Evolutionary conservation across 1,139 yeast genomes (phyloP), one percentile per base, ranked within the genome.

Genomic region (Hansenula lynferdii): DNA sequence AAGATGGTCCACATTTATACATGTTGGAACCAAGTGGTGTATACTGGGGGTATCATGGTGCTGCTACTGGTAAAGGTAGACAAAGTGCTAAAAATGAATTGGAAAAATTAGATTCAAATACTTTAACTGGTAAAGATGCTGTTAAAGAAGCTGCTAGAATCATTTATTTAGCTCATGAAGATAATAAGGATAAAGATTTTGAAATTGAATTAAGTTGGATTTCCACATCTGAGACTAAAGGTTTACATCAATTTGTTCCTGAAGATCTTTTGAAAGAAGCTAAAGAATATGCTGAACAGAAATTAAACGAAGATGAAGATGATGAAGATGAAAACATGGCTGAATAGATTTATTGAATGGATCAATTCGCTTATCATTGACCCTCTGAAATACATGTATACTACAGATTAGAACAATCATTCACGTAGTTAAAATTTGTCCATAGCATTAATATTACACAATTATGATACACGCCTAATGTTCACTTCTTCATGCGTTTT

Each of bases 11-110:
- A 28, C 97, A 90, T 60, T 73, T 94, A 57, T 90, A 85, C 66
- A 90, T 92, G 97, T 75, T 94, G 46, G 99, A 94, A 62, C 98
- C 99, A 49, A 85, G 95, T 61, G 98, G 99, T 44, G 72, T 89
- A 1, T 85, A 81, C 57, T 92, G 98, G 97, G 99, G 99, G 34
- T 94, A 92, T 64, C 75, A 77, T 39, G 98, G 97, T 41, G 96
- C 97, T 36, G 98, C 98, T 26, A 80, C 97, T 6, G 99, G 99
- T 45, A 94, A 92, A 62, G 98, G 98, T 34, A 80, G 97, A 62
- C 98, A 92, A 64, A 77, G 87, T 20, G 98, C 98, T 42, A 90
- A 89, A 64, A 85, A 92, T 17, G 98, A 94, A 64, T 74, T 94
- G 53, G 99, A 94, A 64, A 94, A 92, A 62, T 70, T 94, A 52